Evolutionary conservation across 1,284 basidiomycete species (phyloP).

Genomic region (Apiotrichum laibachii): DNA sequence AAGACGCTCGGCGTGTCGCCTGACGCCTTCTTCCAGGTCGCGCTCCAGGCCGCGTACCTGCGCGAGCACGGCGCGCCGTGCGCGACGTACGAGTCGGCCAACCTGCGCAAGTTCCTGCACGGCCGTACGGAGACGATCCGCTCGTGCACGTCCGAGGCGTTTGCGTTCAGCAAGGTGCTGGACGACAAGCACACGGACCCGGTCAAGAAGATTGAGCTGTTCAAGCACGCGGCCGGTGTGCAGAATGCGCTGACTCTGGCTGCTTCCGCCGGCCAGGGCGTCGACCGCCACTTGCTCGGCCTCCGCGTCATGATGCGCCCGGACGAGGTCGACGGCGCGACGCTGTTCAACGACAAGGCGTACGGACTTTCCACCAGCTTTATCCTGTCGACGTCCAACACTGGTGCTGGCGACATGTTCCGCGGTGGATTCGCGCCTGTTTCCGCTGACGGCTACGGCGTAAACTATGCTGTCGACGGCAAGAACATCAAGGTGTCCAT

Average conservation of each 20-base stretch:
- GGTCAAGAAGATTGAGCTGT: conserved; percentile 8
- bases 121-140: conserved; percentile 19
- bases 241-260: conserved; percentile 13
- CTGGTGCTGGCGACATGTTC: conserved; percentile 16
- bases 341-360: conserved; percentile 13
- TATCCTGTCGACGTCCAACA: conserved; percentile 19
- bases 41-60: conserved; percentile 14
- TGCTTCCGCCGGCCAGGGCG: conserved; percentile 9
- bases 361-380: conserved; percentile 12
- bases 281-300: conserved; percentile 19
- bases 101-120: conserved; percentile 15
- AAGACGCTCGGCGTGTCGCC: conserved; percentile 16
- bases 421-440: conserved; percentile 19
- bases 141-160: conserved; percentile 9
- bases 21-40: conserved; percentile 22
- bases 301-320: conserved; percentile 13
- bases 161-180: conserved; percentile 3
- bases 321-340: conserved; percentile 6
- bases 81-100: conserved; percentile 18
- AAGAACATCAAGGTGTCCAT: conserved; percentile 16
- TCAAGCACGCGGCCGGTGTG: conserved; percentile 10
- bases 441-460: conserved; percentile 10
- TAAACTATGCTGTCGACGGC: conserved; percentile 19
- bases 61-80: conserved; percentile 10
- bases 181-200: conserved; percentile 3